Percentiles rank a stretch among this genome's conserved stretches.
Evolutionary conservation across 2,329 filamentous ascomycete species (phyloP).

Genomic region (Fusarium sambucinum): DNA sequence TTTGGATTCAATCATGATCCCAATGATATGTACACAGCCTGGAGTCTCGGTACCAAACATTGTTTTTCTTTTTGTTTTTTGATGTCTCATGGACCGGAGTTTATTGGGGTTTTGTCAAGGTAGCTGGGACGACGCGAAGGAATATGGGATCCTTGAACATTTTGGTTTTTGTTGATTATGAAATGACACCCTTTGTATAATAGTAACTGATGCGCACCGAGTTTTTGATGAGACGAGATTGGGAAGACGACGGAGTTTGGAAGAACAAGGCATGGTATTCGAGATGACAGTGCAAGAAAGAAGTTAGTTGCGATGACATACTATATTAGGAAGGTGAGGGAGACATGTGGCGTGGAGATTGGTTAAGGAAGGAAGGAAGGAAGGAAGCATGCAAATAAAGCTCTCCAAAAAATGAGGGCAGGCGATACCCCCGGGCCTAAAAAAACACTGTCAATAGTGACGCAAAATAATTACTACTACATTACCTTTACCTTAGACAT

Average conservation of each 20-base stretch:
- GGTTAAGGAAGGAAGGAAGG: slow-evolving; percentile 3
- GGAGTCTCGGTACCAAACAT: slow-evolving; percentile 41
- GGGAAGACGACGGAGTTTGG: slow-evolving; percentile 29
- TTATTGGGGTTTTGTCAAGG: slow-evolving; percentile 34
- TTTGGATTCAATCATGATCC: slow-evolving; percentile 25
- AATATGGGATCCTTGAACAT: slow-evolving; percentile 9
- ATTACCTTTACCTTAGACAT: slow-evolving; percentile 2
- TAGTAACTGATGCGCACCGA: slow-evolving; percentile 22
- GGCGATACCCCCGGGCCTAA: slow-evolving; percentile 47
- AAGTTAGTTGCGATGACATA: not conserved
- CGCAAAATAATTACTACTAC: slow-evolving; percentile 27
- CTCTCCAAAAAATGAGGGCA: slow-evolving; percentile 43
- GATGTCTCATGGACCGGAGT: slow-evolving; percentile 42
- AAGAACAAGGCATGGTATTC: slow-evolving; percentile 1
- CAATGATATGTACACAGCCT: slow-evolving; percentile 35
- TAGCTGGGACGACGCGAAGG: slow-evolving; percentile 17
- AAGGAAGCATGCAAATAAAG: slow-evolving; percentile 31
- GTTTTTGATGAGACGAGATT: slow-evolving; percentile 21
- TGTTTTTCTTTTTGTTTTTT: slow-evolving; percentile 33
- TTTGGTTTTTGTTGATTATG: slow-evolving; percentile 34
- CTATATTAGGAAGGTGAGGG: slow-evolving; percentile 21
- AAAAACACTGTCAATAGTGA: slow-evolving; percentile 32
- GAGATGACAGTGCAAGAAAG: slow-evolving; percentile 21
- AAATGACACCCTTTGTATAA: slow-evolving; percentile 42
- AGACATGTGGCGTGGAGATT: slow-evolving; percentile 10